Conservation (phyloP, 805 yeast species). For the Candida golubevii region DNA sequence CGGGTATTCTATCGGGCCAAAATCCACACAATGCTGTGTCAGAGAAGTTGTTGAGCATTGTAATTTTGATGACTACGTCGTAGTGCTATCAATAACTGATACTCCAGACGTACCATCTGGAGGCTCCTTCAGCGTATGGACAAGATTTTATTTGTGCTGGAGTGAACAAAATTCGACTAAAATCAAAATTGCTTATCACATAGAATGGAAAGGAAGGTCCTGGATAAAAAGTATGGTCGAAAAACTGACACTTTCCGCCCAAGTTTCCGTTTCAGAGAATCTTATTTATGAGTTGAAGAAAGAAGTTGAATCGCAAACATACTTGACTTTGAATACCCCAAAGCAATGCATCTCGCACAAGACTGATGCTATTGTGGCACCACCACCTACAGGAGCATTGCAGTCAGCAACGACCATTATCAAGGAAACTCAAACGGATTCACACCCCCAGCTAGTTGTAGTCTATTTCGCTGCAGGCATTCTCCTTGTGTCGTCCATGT, state of each 20-base stretch:
- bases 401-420: no score
- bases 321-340: no score
- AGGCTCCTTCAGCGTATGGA: conserved; percentile 66
- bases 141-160: conserved; percentile 76
- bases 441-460: no score
- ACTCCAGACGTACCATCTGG: conserved; percentile 92
- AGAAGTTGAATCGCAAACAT: conserved; percentile 19
- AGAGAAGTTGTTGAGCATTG: conserved; percentile 52
- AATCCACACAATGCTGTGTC: conserved; percentile 64
- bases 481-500: no score
- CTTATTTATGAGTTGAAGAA: conserved; percentile 45
- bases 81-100: conserved; percentile 53
- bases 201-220: conserved; percentile 85
- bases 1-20: conserved; percentile 68
- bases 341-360: no score
- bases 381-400: no score
- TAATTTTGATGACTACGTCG: conserved; percentile 45
- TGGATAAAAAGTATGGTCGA: conserved; percentile 79
- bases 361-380: no score
- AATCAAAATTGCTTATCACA: conserved; percentile 61
- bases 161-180: conserved; percentile 55
- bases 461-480: no score
- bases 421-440: no score
- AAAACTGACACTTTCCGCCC: conserved; percentile 70
- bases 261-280: conserved; percentile 54